Base-by-base conservation (phyloP, 768 basidiomycete genomes). In the Hygrophorus russula region DNA sequence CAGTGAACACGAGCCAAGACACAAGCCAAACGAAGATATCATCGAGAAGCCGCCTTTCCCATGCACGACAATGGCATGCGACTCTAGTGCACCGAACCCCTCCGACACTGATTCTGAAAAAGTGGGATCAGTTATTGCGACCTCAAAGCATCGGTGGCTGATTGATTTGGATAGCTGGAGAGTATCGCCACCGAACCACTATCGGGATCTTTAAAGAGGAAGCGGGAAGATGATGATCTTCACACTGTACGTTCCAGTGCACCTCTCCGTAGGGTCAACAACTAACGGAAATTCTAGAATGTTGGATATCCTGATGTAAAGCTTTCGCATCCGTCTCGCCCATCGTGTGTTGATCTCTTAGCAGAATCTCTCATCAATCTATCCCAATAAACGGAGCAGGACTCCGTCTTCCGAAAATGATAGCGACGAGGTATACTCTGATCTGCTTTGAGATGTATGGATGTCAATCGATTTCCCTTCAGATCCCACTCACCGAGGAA, bases 321-420 rank as follows among this genome's bases (percentile, higher is more conserved):
- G 10, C 36, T 34, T 19, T 36, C 3, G 35, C 13, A 13, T 42
- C 46, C 6, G 45, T 12, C 27, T 39, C 28, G 36, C 45, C 14
- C 41, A 19, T 50, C 15, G n/a, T 37, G 15, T 27, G 35, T 4
- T 29, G 31, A 15, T 30, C 6, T 9, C 14, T 14, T 14, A 18
- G 7, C 46, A 74, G 71, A 72, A 74, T 44, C 62, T 71, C n/a
- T 57, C 61, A 2, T 59, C 68, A 42, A 68, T 72, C 43, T 72
- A 74, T 49, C 70, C 71, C 3, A 56, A 55, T 43, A 60, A 59
- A 49, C 48, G 67, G 47, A 70, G 59, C 55, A 66, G 52, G 55
- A 71, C 70, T 29, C 69, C 69, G n/a, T 63, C 69, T 13, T 40
- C 51, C 9, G 59, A 65, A 44, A 51, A 49, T 30, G 55, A 51